Base-by-base conservation (phyloP, 2,329 filamentous ascomycete genomes). In the Magnaporthiopsis rhizophila region DNA sequence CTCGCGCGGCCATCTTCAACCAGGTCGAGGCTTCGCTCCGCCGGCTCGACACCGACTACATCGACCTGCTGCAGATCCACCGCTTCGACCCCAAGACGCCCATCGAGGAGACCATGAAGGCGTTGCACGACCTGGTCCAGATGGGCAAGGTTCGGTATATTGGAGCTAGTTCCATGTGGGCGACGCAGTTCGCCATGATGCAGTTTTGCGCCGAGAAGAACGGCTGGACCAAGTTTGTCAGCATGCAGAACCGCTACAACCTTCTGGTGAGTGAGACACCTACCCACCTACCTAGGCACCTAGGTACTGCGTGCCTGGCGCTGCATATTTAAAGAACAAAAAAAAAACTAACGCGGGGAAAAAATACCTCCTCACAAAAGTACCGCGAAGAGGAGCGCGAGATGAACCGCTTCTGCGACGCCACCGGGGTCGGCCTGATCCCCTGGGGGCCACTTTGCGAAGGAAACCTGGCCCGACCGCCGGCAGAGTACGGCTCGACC, bases 1-100 rank as follows among this genome's bases (percentile, higher is more conserved):
- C 82, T 15, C 77, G 88, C 36, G 82, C 83, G 68, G 82, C 85
- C 65, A 89, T 90, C 69, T 85, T 89, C 70, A 82, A 86, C 66
- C 82, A 85, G 0, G 87, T 90, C 11, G 80, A 89, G 57, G 81
- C 78, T 34, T 86, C 82, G 62, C 77, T 86, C 13, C 71, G 77
- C 64, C 75, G 85, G 15, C 74, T 88, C 18, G 80, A 79, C 34
- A 83, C 80, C 2, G 70, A 71, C 32, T 86, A 86, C 71, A 82
- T 86, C 63, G 83, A 86, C 71, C 78, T 86, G 3, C 74, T 87
- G n/a, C 82, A 85, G 70, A 82, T 86, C 61, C 84, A 87, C 69
- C 78, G 84, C 8, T 77, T 82, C 62, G 84, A 87, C 67, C 72
- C 73, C 0, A 72, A 74, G 0, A 80, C 77, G 0, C 79, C 81